Evolutionary conservation across 495 filamentous ascomycete species (phyloP), one percentile per base, ranked within the genome.

Genomic region (Xanthoparmelia taractica): DNA sequence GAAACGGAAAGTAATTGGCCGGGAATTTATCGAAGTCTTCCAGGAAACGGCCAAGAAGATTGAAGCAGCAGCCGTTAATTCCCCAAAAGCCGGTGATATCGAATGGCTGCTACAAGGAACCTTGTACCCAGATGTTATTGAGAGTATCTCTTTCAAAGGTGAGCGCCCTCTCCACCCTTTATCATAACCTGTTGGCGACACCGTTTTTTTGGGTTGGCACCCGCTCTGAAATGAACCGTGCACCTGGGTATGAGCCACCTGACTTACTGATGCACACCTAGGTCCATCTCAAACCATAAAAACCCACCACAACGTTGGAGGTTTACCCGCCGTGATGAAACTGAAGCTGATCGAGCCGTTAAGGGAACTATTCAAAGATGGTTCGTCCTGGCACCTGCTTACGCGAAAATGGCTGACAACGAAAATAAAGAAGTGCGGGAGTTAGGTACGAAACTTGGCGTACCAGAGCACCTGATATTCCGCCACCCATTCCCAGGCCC

Each of bases 51-150:
- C 91, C 4, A 81, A 85, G 65, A 81, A 86, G 71, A 90, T 96
- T 38, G 87, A 89, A 69, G 80, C 77, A 59, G 83, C 79, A 59
- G 86, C 88, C 6, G 82, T 79, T 47, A 78, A 82, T 68, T 81
- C 85, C 12, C 72, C 78, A 5, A 77, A 78, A 40, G 84, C 82
- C 13, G 90, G 87, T 8, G 81, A 87, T 61, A 87, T 96, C 27
- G 83, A 91, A 68, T 96, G 83, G 81, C 85, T 96, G 65, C 77
- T 96, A 15, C 91, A 95, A 77, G 91, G 91, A 40, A 96, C 91
- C 0, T 78, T 92, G 18, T 92, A 90, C 72, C 86, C 82, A 27
- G 75, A 74, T 74, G 43, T 47, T 3, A 71, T 62, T 31, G 61
- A 67, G 36, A 60, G 43, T 6, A 63, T 64, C 20, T 57, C 43